A percentile compares a stretch with the other conserved stretches of the same genome.
These are phyloP conservation scores for Plantago major DNA, from an alignment of 257 asterid species.

Conservation along the genomic window DNA sequence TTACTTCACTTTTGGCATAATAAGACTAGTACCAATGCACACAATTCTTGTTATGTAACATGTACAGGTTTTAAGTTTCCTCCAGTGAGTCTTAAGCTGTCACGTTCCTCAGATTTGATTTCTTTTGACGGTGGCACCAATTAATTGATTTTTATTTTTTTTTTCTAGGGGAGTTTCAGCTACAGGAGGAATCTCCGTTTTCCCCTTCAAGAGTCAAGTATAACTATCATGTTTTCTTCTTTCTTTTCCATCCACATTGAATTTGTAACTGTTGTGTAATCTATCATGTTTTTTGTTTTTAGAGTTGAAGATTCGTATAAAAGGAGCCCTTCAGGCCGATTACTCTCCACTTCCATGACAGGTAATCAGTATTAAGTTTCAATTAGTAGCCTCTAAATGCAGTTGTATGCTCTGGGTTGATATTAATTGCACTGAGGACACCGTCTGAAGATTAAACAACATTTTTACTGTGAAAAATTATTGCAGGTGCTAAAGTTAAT, in stretches of 20 bases:
- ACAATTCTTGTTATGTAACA: too few relatives aligned
- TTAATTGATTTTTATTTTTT: slow-evolving; percentile 21
- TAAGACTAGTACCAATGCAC: background rate
- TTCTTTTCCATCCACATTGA: slow-evolving; percentile 1
- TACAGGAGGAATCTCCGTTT: slow-evolving; percentile 59
- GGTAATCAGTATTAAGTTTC: slow-evolving; percentile 36
- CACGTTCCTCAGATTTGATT: background rate
- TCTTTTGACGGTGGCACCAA: background rate
- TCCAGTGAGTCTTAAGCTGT: background rate
- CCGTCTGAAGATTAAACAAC: slow-evolving; percentile 4
- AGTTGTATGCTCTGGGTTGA: slow-evolving; percentile 11
- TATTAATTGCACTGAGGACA: slow-evolving; percentile 5
- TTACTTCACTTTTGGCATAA: too few relatives aligned
- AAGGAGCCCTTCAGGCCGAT: slow-evolving; percentile 60
- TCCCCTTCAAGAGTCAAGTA: slow-evolving; percentile 77
- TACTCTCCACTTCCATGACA: slow-evolving; percentile 44
- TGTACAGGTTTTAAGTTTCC: background rate
- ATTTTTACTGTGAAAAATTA: slow-evolving; percentile 16
- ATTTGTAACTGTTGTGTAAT: slow-evolving; percentile 22
- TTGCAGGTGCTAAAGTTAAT: slow-evolving; percentile 53
- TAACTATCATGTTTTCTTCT: slow-evolving; percentile 20
- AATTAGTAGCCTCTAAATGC: slow-evolving; percentile 1
- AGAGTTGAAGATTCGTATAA: slow-evolving; percentile 74
- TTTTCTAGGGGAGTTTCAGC: slow-evolving; percentile 55
- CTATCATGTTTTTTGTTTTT: slow-evolving; percentile 15